Conservation (phyloP, 2,329 filamentous ascomycete genomes). For the Aureobasidium sp. region DNA sequence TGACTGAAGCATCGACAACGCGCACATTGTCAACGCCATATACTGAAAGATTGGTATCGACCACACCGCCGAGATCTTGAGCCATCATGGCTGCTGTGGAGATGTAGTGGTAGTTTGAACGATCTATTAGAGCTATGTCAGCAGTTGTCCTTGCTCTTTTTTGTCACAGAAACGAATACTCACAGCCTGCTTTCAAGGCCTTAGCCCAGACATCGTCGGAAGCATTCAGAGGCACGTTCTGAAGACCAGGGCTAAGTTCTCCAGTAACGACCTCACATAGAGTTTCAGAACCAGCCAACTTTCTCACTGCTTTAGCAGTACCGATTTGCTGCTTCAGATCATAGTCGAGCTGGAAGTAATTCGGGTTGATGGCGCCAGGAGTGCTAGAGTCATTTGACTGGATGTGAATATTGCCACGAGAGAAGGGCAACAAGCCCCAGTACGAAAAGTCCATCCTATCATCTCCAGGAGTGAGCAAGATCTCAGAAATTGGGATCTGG, state of each 20-base stretch:
- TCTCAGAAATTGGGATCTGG: slow-evolving; percentile 41
- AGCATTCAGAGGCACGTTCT: slow-evolving; percentile 16
- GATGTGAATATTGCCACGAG: slow-evolving; percentile 31
- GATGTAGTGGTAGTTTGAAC: slow-evolving; percentile 29
- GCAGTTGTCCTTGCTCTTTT: background rate
- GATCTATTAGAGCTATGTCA: background rate
- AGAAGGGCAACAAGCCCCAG: slow-evolving; percentile 32
- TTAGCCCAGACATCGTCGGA: slow-evolving; percentile 20
- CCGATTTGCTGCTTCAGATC: slow-evolving; percentile 29
- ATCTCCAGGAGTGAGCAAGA: slow-evolving; percentile 33
- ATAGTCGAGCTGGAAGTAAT: slow-evolving; percentile 34
- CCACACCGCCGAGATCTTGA: slow-evolving; percentile 28
- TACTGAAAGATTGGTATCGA: slow-evolving; percentile 27
- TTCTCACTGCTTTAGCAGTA: slow-evolving; percentile 26
- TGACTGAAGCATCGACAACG: slow-evolving; percentile 31
- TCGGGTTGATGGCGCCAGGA: slow-evolving; percentile 34
- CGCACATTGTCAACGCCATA: slow-evolving; percentile 31
- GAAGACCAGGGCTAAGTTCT: slow-evolving; percentile 14
- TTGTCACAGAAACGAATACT: background rate
- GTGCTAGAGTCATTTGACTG: slow-evolving; percentile 24
- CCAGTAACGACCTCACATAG: slow-evolving; percentile 21
- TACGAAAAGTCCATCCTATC: slow-evolving; percentile 28
- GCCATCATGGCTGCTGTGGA: slow-evolving; percentile 30
- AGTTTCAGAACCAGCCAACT: slow-evolving; percentile 14
- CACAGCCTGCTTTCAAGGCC: slow-evolving; percentile 2